Conservation (phyloP, 306 rosid genomes). For the Inga oerstediana region DNA sequence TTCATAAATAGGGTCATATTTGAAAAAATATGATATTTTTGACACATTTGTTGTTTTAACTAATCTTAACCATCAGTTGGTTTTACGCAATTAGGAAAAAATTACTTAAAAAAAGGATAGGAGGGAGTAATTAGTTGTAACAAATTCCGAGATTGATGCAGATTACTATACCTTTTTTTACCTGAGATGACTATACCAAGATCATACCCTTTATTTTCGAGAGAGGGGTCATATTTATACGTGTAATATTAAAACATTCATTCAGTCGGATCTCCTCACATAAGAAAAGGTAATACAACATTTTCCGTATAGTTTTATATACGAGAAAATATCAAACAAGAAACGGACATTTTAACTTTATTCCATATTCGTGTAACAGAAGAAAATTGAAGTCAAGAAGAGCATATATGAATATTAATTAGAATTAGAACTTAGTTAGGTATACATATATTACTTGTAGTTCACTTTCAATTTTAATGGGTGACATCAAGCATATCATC, state of each 20-base stretch:
- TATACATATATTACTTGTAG: constrained; percentile 31
- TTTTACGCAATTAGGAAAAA: too few relatives aligned
- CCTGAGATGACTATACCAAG: not conserved
- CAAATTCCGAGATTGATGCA: not conserved
- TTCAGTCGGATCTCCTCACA: not conserved
- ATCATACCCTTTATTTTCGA: not conserved
- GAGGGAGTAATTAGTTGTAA: too few relatives aligned
- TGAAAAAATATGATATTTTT: too few relatives aligned
- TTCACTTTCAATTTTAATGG: constrained; percentile 29
- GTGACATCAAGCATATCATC: constrained; percentile 33
- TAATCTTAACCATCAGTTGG: too few relatives aligned
- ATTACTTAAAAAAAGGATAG: too few relatives aligned
- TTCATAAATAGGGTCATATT: too few relatives aligned
- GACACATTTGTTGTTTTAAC: too few relatives aligned
- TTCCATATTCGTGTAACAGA: not conserved
- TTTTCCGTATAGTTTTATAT: not conserved
- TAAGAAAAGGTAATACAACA: not conserved
- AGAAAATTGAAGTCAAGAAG: too few relatives aligned
- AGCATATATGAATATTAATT: not conserved
- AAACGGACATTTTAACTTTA: constrained; percentile 20
- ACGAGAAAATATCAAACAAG: not conserved
- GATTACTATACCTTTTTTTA: too few relatives aligned
- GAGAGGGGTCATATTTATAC: not conserved
- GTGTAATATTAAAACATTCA: not conserved
- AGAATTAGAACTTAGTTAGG: not conserved